phyloP scores from a whole-genome alignment of 2,329 filamentous ascomycete species.

The Xylaria sp. region DNA sequence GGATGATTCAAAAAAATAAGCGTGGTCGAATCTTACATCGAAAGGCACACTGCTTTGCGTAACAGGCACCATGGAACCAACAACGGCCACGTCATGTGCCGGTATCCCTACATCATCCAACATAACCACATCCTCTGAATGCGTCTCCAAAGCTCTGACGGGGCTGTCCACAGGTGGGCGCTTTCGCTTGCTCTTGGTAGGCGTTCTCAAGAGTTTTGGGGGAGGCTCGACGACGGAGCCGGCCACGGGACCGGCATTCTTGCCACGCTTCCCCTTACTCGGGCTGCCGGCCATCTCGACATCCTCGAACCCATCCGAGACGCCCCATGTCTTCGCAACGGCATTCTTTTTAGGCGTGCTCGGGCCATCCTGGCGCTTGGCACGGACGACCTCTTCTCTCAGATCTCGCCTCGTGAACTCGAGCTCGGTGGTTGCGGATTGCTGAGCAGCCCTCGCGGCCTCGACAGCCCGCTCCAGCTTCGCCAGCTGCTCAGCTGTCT shows the following conservation, averaged over 20 bases:
- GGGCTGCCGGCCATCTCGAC: conserved; percentile 66
- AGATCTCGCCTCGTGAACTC: conserved; percentile 79
- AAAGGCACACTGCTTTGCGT: conserved; percentile 49
- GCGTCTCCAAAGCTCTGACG: conserved; percentile 66
- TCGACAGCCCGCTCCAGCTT: conserved; percentile 73
- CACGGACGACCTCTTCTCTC: conserved; percentile 63
- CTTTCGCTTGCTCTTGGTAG: conserved; percentile 77
- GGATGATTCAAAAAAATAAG: background rate
- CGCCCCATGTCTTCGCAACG: conserved; percentile 62
- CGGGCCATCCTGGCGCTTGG: conserved; percentile 58
- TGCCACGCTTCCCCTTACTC: conserved; percentile 59
- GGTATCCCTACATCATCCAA: conserved; percentile 43
- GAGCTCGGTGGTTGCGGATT: conserved; percentile 73
- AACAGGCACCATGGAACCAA: conserved; percentile 23
- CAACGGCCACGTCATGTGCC: conserved; percentile 25
- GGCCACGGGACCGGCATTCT: conserved; percentile 56
- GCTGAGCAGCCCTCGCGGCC: conserved; percentile 70
- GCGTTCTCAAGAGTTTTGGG: conserved; percentile 56
- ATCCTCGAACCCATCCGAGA: conserved; percentile 82
- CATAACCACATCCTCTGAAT: conserved; percentile 54
- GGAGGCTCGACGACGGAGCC: conserved; percentile 57
- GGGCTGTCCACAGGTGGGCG: conserved; percentile 73
- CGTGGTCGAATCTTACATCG: conserved; percentile 53
- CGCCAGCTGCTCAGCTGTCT: conserved; percentile 70
- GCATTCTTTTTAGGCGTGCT: conserved; percentile 70